Base-by-base conservation (phyloP, 2,329 filamentous ascomycete genomes). In the Lasiodiplodia hormozganensis region DNA sequence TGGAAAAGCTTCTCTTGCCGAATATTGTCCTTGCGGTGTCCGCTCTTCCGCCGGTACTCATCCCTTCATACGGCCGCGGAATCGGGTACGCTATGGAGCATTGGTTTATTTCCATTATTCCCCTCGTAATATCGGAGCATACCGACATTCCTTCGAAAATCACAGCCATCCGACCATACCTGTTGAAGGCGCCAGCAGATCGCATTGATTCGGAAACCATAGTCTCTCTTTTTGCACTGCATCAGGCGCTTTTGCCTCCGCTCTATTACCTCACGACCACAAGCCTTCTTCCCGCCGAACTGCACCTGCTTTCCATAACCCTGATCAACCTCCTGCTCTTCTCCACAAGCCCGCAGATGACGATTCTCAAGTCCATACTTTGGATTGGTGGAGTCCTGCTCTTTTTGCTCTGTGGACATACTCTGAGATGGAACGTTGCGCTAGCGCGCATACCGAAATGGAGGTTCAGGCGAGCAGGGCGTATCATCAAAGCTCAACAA, bases 371-470 rank as follows among this genome's bases (percentile, higher is more conserved):
- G 53, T 78, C 79, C 10, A 72, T 84, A 53, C 72, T 85, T 16
- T 85, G 83, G 83, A 70, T 84, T 23, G 84, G 95, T n/a, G 94
- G 94, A 0, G 79, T 97, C 36, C 86, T 88, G 56, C 79, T 97
- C 18, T 88, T 97, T 65, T 81, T 95, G 4, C 82, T 88, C 6
- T 96, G 93, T 76, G 88, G 88, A 36, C 86, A 89, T 36, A 87
- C 96, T 14, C 87, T 98, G 43, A 87, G 86, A 73, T 96, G 93
- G 92, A 94, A 92, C 56, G 91, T 98, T 65, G 87, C 90, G 31
- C 82, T 99, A 70, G 94, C 95, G 62, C 87, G 95, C 68, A 92
- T 98, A 21, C 96, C 96, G 2, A 93, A 89, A 73, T 97, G 95
- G 93, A 92, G 94, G 53, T 94, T 98, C 74, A 87, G 89, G 73